phyloP scores from a whole-genome alignment of 352 stramenopile genomes.

The Peronospora belbahrii region DNA sequence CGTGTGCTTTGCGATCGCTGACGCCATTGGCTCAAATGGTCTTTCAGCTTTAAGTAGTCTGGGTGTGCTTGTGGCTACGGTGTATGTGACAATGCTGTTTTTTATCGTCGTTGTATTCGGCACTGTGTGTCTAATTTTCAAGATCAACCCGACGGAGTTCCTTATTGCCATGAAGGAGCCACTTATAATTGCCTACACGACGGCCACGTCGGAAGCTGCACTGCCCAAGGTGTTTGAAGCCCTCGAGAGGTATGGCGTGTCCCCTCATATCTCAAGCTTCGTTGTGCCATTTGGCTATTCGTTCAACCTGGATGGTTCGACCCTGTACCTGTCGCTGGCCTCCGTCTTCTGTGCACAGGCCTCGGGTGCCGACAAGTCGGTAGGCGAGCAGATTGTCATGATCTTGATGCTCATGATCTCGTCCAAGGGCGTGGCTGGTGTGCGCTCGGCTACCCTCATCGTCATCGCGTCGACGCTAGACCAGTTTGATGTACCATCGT shows the following conservation, averaged over 20 bases:
- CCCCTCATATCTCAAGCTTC: constrained; percentile 40
- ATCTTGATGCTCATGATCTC: constrained; percentile 53
- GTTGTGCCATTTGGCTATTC: constrained; percentile 59
- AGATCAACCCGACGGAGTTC: constrained; percentile 40
- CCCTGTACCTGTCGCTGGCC: constrained; percentile 41
- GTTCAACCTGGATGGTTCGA: constrained; percentile 56
- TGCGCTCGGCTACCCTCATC: constrained; percentile 40
- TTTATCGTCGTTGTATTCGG: constrained; percentile 48
- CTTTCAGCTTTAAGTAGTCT: constrained; percentile 31
- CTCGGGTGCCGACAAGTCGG: constrained; percentile 32
- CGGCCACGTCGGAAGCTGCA: constrained; percentile 44
- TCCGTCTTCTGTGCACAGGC: constrained; percentile 53
- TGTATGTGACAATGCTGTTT: constrained; percentile 41
- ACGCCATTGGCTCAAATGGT: constrained; percentile 45
- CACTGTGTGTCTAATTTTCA: constrained; percentile 33
- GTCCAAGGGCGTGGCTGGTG: constrained; percentile 45
- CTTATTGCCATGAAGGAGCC: constrained; percentile 42
- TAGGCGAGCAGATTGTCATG: constrained; percentile 56
- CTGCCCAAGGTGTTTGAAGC: constrained; percentile 54
- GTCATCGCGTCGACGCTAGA: constrained; percentile 41
- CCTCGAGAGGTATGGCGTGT: constrained; percentile 45
- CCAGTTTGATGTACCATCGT: constrained; percentile 49
- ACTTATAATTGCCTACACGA: constrained; percentile 54
- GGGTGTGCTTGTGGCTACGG: constrained; percentile 31
- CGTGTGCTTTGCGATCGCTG: constrained; percentile 50